Evolutionary conservation across 495 filamentous ascomycete genomes (phyloP), one percentile per base, ranked within the genome.

Genomic region (Umbilicaria muhlenbergii): DNA sequence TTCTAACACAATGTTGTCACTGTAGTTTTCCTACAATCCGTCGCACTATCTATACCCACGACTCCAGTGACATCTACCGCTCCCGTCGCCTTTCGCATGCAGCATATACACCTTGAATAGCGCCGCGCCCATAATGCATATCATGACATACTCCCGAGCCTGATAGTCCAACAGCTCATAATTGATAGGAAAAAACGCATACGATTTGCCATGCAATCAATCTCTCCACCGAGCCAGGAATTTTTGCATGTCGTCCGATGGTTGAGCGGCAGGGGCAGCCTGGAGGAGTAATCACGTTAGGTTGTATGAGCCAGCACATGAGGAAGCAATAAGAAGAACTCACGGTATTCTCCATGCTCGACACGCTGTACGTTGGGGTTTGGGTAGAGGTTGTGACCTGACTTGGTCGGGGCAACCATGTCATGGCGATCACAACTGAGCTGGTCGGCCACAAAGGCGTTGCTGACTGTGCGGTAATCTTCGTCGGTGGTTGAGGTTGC

Each of bases 341-440:
- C 70, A 84, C 80, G 34, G 77, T 71, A 57, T 84, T 85, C 57
- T 78, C 71, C 47, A 68, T 68, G 52, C 67, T 76, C 24, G 56
- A 49, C 13, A 71, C 60, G 15, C 62, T 69, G 53, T 68, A 78
- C 6, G 79, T 81, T 39, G 69, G 52, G 43, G 63, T 59, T 48
- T 71, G 63, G 24, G 75, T 81, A n/a, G 77, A 49, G 1, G 82
- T 87, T 5, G 71, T 80, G 36, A 67, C 51, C 35, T 76, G 60
- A 16, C 62, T 75, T 36, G 79, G 68, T 12, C 53, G 59, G 19
- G 70, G 63, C 44, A 83, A 55, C 46, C 62, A 74, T 1, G 73
- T 71, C 16, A 58, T 73, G 10, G 76, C 81, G 38, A 82, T 66
- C 0, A 55, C 56, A 36, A 76, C 77, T 5, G 67, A 60, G 42